phyloP scores from a whole-genome alignment of 805 yeast genomes.

The Dipodascopsis tothii region DNA sequence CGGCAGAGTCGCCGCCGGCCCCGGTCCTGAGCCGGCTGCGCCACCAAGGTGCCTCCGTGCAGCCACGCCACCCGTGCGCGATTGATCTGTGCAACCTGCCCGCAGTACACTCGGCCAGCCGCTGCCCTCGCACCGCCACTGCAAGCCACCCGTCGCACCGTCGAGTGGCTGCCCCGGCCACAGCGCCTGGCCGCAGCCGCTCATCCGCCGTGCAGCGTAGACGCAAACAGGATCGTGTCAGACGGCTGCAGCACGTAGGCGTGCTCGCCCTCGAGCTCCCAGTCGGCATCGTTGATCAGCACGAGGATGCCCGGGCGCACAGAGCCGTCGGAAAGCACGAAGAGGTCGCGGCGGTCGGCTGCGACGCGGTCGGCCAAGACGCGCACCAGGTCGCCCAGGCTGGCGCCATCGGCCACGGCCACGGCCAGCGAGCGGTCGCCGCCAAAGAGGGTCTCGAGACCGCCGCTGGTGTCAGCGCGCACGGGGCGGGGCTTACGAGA shows the following conservation, averaged over 20 bases:
- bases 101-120: too few species aligned
- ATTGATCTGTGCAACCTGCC: too few species aligned
- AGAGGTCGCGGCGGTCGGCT: not conserved
- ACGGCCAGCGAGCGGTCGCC: constrained; percentile 44
- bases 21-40: too few species aligned
- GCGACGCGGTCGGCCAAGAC: not conserved
- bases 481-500: constrained; percentile 10
- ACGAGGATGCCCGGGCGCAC: constrained; percentile 85
- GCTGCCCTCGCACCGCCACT: too few species aligned
- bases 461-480: constrained; percentile 45
- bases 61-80: too few species aligned
- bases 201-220: constrained; percentile 86
- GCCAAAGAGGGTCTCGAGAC: constrained; percentile 77
- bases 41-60: too few species aligned
- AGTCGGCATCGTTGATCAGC: constrained; percentile 86
- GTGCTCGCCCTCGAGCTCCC: constrained; percentile 91
- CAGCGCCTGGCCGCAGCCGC: too few species aligned
- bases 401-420: too few species aligned
- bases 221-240: constrained; percentile 78
- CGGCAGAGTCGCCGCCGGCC: too few species aligned
- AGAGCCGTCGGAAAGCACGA: not conserved
- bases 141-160: too few species aligned
- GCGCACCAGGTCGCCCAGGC: too few species aligned
- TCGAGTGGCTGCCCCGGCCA: too few species aligned
- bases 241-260: constrained; percentile 66